phyloP scores from a whole-genome alignment of 2,329 filamentous ascomycete genomes.

The Trichoderma sp. region DNA sequence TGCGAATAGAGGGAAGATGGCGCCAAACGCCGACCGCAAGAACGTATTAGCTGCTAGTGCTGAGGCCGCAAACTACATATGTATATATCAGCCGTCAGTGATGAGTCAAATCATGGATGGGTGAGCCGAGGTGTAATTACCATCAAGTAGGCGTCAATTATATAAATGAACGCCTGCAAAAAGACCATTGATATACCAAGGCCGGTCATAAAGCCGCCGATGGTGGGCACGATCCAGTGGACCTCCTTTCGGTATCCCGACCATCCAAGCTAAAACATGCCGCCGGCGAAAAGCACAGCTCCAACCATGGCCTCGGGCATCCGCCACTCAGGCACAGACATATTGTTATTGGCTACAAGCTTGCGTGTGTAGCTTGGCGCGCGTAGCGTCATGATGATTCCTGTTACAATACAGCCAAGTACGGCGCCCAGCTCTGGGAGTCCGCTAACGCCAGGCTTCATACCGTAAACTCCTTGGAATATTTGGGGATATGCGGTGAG shows the following conservation, averaged over 20 bases:
- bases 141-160: conserved; percentile 9
- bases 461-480: background rate
- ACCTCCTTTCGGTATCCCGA: conserved; percentile 3
- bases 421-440: conserved; percentile 2
- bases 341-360: background rate
- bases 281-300: conserved; percentile 10
- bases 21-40: background rate
- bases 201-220: conserved; percentile 6
- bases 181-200: conserved; percentile 13
- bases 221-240: conserved; percentile 8
- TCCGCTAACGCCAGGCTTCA: conserved; percentile 1
- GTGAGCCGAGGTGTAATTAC: background rate
- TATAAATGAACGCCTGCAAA: conserved; percentile 6
- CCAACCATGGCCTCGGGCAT: conserved; percentile 9
- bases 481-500: background rate
- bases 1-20: conserved; percentile 9
- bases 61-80: background rate
- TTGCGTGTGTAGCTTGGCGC: background rate
- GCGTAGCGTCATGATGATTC: background rate
- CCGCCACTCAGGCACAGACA: conserved; percentile 5
- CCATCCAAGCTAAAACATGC: conserved; percentile 14
- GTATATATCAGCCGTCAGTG: background rate
- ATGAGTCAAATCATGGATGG: background rate
- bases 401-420: background rate
- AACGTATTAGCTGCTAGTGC: conserved; percentile 10